Evolutionary conservation across 169 alveolate genomes (phyloP), one percentile per base, ranked within the genome.

Genomic region (Plasmodium coatneyi): DNA sequence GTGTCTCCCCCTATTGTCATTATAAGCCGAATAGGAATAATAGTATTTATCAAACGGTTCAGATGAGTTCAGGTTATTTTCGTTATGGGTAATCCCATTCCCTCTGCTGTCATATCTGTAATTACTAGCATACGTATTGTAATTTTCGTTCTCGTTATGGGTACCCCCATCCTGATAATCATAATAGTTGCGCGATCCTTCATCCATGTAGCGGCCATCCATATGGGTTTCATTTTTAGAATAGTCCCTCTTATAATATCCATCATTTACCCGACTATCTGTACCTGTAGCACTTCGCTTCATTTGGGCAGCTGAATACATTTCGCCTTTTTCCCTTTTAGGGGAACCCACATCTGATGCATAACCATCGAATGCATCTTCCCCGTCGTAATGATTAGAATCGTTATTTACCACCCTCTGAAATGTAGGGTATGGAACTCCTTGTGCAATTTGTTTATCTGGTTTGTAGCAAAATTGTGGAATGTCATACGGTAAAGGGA

Each of bases 381-480:
- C 84, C 43, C 80, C 80, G 1, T 16, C 52, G 60, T 86, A 74
- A 30, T 54, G n/a, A 70, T 54, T 34, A 56, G 93, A 80, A 2
- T 19, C 36, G 0, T 74, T 49, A 30, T 74, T 76, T 66, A 66
- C 5, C 43, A 49, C 46, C 16, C 80, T 46, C n/a, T 74, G 82
- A 52, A 46, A 14, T 0, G 30, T 46, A 25, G 79, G 86, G 25
- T 34, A 49, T 28, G 74, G 80, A 74, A 76, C 30, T 28, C 56
- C 72, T 14, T 72, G 74, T 39, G 60, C 34, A 39, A 60, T 56
- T 28, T 30, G 19, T 79, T 80, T 79, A n/a, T 89, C 81, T 28
- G 94, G 94, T 71, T 39, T 89, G 36, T 32, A 89, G 60, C 83
- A 78, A 80, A 89, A 89, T 89, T 89, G 90, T 56, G 94, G 94